Evolutionary conservation across 148 eudicot genomes (phyloP).

Genomic region (Arctostaphylos glauca): DNA sequence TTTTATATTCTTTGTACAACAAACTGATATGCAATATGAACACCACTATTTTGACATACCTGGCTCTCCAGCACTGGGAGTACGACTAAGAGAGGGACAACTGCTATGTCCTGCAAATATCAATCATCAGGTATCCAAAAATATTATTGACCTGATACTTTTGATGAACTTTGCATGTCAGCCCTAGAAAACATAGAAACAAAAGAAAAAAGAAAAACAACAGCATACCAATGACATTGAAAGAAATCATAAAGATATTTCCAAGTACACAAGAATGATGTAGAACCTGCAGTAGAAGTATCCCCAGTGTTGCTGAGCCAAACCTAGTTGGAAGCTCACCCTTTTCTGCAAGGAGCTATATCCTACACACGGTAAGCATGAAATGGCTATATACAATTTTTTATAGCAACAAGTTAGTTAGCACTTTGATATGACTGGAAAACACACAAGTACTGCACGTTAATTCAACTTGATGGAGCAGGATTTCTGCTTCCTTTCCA

Average conservation of each 20-base stretch:
- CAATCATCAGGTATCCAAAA: conserved; percentile 26
- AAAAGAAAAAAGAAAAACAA: conserved; percentile 7
- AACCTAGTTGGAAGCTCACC: conserved; percentile 97
- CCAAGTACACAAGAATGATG: conserved; percentile 14
- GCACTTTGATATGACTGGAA: background rate
- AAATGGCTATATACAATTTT: conserved; percentile 7
- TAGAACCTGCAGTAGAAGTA: conserved; percentile 89
- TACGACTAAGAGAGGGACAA: conserved; percentile 96
- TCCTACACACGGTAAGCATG: conserved; percentile 26
- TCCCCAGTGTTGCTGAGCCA: conserved; percentile 94
- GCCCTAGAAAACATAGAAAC: conserved; percentile 11
- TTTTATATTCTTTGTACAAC: no score
- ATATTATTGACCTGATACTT: conserved; percentile 21
- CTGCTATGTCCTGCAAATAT: conserved; percentile 93
- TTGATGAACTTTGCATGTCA: conserved; percentile 18
- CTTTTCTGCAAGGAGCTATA: conserved; percentile 97
- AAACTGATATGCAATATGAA: background rate
- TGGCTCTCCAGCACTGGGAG: conserved; percentile 97
- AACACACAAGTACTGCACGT: background rate
- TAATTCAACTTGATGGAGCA: background rate
- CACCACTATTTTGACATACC: conserved; percentile 36
- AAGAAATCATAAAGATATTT: conserved; percentile 10
- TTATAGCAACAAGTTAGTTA: background rate
- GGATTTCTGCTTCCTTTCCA: background rate
- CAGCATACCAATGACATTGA: background rate